A percentile compares a stretch with the other conserved stretches of the same genome.
These are phyloP conservation scores for Termitomyces sp. DNA, from an alignment of 768 basidiomycete species.

Conservation along the genomic window DNA sequence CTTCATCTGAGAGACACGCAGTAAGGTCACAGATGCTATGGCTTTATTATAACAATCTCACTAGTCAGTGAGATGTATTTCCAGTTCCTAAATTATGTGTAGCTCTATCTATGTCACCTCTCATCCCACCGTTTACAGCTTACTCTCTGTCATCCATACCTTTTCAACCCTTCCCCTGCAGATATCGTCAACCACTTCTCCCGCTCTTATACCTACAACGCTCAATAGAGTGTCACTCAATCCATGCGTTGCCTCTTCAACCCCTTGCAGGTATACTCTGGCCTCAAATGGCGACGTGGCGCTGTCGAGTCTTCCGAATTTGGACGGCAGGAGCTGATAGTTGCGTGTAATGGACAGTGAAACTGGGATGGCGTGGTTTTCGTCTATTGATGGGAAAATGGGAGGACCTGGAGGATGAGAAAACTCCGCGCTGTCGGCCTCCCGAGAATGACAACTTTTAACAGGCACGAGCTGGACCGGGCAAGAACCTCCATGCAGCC, in stretches of 20 bases:
- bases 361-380: conserved; percentile 10
- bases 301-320: conserved; percentile 4
- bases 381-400: conserved; percentile 9
- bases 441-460: conserved; percentile 1
- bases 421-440: conserved; percentile 14
- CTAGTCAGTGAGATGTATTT: no score
- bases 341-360: conserved; percentile 32
- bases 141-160: conserved; percentile 2
- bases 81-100: neutral
- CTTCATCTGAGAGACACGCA: neutral
- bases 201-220: conserved; percentile 35
- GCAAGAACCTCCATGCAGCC: conserved; percentile 19
- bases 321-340: conserved; percentile 33
- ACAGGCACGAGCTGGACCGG: conserved; percentile 22
- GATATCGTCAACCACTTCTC: conserved; percentile 37
- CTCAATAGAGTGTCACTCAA: conserved; percentile 42
- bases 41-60: neutral
- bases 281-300: conserved; percentile 12
- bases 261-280: conserved; percentile 29
- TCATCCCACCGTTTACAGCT: neutral
- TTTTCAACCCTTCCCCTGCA: conserved; percentile 5
- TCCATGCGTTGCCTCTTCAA: conserved; percentile 34
- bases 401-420: conserved; percentile 9
- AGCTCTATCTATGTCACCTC: neutral
- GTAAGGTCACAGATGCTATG: no score